Evolutionary conservation across 208 protist genomes (phyloP).

Genomic region (Trichomonas vaginalis): DNA sequence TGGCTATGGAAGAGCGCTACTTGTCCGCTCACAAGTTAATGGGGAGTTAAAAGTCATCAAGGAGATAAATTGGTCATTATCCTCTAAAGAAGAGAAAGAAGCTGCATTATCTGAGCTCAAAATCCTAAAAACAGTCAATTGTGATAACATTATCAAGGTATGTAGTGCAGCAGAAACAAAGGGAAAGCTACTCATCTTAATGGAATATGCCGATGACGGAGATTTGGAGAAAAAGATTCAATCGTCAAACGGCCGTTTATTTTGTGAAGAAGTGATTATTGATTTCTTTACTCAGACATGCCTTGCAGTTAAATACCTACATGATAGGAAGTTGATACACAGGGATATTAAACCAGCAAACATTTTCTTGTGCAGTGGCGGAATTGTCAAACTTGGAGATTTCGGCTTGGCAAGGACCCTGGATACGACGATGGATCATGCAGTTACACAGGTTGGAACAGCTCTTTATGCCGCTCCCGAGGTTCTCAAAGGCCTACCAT

Average conservation of each 20-base stretch:
- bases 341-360: slow-evolving; percentile 35
- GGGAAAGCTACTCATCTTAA: background rate
- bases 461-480: slow-evolving; percentile 21
- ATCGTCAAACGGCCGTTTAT: background rate
- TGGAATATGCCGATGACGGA: background rate
- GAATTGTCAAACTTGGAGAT: slow-evolving; percentile 20
- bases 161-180: background rate
- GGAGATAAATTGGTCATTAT: background rate
- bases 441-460: background rate
- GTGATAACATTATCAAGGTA: background rate
- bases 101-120: background rate
- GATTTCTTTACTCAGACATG: slow-evolving; percentile 33
- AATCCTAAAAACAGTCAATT: background rate
- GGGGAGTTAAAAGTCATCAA: background rate
- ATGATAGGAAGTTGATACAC: slow-evolving; percentile 49
- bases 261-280: background rate
- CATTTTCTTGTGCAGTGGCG: slow-evolving; percentile 13
- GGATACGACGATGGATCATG: background rate
- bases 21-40: background rate
- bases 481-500: background rate
- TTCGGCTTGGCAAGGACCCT: background rate
- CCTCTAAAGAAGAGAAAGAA: background rate
- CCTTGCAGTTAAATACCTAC: slow-evolving; percentile 43
- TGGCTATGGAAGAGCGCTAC: background rate
- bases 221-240: background rate